Evolutionary conservation across 2,329 filamentous ascomycete genomes (phyloP).

Genomic region (Arthroderma sp.): DNA sequence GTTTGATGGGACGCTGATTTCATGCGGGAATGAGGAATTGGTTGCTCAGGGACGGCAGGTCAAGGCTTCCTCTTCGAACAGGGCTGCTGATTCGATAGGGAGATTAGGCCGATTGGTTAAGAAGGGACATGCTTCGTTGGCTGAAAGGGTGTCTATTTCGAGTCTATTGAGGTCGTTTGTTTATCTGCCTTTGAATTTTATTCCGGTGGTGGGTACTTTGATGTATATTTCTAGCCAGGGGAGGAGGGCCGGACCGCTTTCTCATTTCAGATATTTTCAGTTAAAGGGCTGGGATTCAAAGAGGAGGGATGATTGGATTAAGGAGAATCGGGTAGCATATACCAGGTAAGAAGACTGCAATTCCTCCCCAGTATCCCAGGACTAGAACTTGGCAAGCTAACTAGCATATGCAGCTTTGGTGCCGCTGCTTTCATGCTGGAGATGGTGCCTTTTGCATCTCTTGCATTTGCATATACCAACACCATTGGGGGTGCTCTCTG

Average conservation of each 20-base stretch:
- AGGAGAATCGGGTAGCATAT: constrained; percentile 60
- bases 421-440: constrained; percentile 72
- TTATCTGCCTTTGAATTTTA: constrained; percentile 84
- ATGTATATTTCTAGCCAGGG: constrained; percentile 70
- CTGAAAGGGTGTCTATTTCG: constrained; percentile 36
- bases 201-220: constrained; percentile 73
- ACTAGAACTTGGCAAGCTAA: not conserved
- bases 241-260: constrained; percentile 39
- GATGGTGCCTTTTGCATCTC: constrained; percentile 68
- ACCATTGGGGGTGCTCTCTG: constrained; percentile 86
- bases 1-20: constrained; percentile 61
- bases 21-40: constrained; percentile 43
- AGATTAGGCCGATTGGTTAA: constrained; percentile 45
- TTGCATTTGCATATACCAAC: constrained; percentile 83
- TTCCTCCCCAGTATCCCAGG: constrained; percentile 2
- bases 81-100: constrained; percentile 36
- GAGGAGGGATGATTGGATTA: constrained; percentile 55
- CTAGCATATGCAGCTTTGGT: constrained; percentile 38
- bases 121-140: constrained; percentile 33
- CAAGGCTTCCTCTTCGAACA: constrained; percentile 31
- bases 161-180: constrained; percentile 66
- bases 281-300: constrained; percentile 65
- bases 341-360: constrained; percentile 50
- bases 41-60: constrained; percentile 65
- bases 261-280: constrained; percentile 66